Base-by-base conservation (phyloP, 2,329 filamentous ascomycete genomes). In the Neocatenulostroma microsporum region DNA sequence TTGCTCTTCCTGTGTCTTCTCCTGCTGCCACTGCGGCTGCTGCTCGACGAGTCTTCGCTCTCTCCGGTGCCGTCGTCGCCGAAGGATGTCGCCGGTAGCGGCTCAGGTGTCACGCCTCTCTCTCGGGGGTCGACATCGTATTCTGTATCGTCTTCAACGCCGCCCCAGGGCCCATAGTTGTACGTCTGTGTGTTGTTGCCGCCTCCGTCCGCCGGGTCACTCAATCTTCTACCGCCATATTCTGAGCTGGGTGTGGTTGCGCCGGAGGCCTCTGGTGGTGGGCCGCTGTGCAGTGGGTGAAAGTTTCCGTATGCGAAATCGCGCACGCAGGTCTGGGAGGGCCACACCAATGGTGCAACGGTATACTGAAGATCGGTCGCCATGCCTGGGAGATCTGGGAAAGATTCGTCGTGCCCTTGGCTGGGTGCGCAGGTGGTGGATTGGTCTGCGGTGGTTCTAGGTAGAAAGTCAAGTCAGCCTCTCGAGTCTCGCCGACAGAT, bases 201-300 rank as follows among this genome's bases (percentile, higher is more conserved):
- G n/a, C n/a, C n/a, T n/a, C n/a, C 37, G 18, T 54, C 53, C 24
- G 42, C 35, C 9, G 74, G 73, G 48, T 95, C 89, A 13, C 86
- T 94, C n/a, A 94, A 67, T 46, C 86, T 73, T 48, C 85, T 74
- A 45, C 69, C 66, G 30, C 76, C 70, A 62, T 79, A 70, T 60
- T 89, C 84, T 61, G 84, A 91, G 12, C 76, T 79, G 8, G 89
- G 87, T 0, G 88, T 94, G n/a, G 82, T 88, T 49, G 83, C 72
- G 39, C 80, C 82, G 1, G 87, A 93, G 78, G 71, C n/a, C 50
- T 87, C 82, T 24, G 82, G 81, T 12, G 85, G 80, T n/a, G 89
- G 84, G 1, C 91, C 91, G 69, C 94, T 94, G 67, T 96, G 91
- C 62, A 95, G 72, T 28, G 85, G 87, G 61, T 96, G 84, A 37